A percentile compares a stretch with the other conserved stretches of the same genome.
Evolutionary conservation across 768 basidiomycete species (phyloP).

Genomic region (Mycena galopus): DNA sequence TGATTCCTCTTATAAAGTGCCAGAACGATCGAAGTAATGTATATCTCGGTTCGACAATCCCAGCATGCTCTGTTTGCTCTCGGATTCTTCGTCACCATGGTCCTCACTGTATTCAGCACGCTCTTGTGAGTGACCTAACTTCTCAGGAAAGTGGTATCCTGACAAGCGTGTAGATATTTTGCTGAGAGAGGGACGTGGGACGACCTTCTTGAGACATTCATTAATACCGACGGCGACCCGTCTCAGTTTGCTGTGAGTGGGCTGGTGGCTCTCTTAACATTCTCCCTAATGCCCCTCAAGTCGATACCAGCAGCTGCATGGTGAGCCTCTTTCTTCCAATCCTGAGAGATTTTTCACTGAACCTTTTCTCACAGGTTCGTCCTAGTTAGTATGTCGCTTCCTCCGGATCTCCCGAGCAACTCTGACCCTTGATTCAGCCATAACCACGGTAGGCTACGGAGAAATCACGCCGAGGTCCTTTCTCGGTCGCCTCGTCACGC

Average conservation of each 20-base stretch:
- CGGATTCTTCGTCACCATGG: constrained; percentile 90
- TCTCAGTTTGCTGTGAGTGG: constrained; percentile 77
- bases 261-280: neutral
- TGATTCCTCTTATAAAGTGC: constrained; percentile 9
- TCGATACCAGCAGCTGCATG: constrained; percentile 84
- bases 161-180: constrained; percentile 71
- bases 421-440: constrained; percentile 62
- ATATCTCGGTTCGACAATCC: constrained; percentile 85
- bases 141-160: neutral
- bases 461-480: constrained; percentile 92
- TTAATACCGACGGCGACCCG: constrained; percentile 88
- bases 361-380: constrained; percentile 66
- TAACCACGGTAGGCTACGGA: constrained; percentile 92
- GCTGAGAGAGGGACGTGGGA: constrained; percentile 95
- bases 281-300: constrained; percentile 42
- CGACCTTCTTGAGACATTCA: constrained; percentile 79
- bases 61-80: constrained; percentile 91
- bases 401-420: neutral
- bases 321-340: constrained; percentile 56
- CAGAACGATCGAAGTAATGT: constrained; percentile 94
- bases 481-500: constrained; percentile 87
- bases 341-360: constrained; percentile 1
- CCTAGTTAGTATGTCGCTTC: constrained; percentile 73
- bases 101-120: constrained; percentile 89
- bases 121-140: constrained; percentile 65